phyloP scores from a whole-genome alignment of 2,329 filamentous ascomycete species.

The Sarocladium brachiariae region DNA sequence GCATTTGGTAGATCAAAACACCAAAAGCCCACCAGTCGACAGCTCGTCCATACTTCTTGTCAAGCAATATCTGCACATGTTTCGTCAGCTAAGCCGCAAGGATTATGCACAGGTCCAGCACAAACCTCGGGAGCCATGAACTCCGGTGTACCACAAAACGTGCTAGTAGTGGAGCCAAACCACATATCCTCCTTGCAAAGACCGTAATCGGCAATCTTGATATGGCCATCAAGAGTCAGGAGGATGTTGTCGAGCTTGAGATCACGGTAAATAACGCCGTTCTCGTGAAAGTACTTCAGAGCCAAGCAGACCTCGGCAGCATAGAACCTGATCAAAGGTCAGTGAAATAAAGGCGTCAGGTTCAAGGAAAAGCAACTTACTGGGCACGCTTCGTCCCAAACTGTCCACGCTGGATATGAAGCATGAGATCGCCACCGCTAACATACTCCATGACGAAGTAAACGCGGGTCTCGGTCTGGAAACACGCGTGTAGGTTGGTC shows the following conservation, averaged over 20 bases:
- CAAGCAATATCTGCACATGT: constrained; percentile 72
- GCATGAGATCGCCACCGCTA: constrained; percentile 95
- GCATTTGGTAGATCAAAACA: constrained; percentile 98
- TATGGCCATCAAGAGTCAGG: constrained; percentile 88
- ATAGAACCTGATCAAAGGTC: constrained; percentile 62
- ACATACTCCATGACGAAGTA: constrained; percentile 99
- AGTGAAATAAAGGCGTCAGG: constrained; percentile 26
- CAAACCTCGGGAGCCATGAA: constrained; percentile 97
- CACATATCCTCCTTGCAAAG: constrained; percentile 99
- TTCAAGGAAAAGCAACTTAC: constrained; percentile 45
- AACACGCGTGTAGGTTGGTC: constrained; percentile 91
- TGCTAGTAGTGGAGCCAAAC: constrained; percentile 94
- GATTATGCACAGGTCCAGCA: constrained; percentile 3
- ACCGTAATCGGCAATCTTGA: constrained; percentile 98
- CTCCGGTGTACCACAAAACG: constrained; percentile 98
- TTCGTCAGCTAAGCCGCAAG: background rate
- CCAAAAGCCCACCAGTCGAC: constrained; percentile 99
- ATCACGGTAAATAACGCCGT: constrained; percentile 97
- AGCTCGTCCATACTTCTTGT: constrained; percentile 96
- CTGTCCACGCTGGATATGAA: constrained; percentile 95
- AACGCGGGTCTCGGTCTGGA: constrained; percentile 96
- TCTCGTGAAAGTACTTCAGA: constrained; percentile 98
- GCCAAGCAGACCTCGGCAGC: constrained; percentile 95
- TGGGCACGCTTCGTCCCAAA: constrained; percentile 95
- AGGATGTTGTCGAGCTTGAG: constrained; percentile 91